phyloP scores from a whole-genome alignment of 2,329 filamentous ascomycete species.

The Apiospora kogelbergensis region DNA sequence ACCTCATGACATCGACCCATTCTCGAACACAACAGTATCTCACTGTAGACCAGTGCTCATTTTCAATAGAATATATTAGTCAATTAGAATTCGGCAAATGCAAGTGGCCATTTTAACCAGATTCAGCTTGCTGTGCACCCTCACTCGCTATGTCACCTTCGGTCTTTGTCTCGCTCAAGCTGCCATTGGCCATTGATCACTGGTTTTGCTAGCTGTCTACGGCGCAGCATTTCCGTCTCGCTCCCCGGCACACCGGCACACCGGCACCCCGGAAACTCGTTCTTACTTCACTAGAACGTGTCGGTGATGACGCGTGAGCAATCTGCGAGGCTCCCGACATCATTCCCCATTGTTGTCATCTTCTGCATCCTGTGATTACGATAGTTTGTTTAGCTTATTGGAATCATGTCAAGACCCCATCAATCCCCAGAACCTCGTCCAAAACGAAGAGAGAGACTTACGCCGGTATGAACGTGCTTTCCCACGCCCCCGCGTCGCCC shows the following conservation, averaged over 20 bases:
- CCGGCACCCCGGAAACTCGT: background rate
- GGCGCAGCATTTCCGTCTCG: constrained; percentile 1
- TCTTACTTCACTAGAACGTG: background rate
- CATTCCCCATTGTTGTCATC: constrained; percentile 24
- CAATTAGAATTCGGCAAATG: background rate
- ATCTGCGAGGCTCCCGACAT: constrained; percentile 22
- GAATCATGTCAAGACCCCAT: background rate
- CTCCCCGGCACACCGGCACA: background rate
- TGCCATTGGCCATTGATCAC: background rate
- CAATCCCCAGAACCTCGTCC: background rate
- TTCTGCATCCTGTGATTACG: constrained; percentile 26
- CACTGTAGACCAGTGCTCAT: background rate
- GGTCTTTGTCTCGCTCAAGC: background rate
- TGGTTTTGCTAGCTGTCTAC: background rate
- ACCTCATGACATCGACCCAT: constrained; percentile 6
- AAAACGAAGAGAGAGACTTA: constrained; percentile 18
- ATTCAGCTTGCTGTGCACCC: background rate
- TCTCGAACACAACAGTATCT: background rate
- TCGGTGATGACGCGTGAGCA: constrained; percentile 27
- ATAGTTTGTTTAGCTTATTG: background rate
- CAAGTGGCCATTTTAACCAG: background rate
- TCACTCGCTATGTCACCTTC: background rate
- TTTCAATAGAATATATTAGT: background rate
- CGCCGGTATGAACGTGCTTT: constrained; percentile 25
- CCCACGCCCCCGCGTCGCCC: constrained; percentile 22